Conservation (phyloP, 306 rosid species). For the Pyrus pyrifolia region DNA sequence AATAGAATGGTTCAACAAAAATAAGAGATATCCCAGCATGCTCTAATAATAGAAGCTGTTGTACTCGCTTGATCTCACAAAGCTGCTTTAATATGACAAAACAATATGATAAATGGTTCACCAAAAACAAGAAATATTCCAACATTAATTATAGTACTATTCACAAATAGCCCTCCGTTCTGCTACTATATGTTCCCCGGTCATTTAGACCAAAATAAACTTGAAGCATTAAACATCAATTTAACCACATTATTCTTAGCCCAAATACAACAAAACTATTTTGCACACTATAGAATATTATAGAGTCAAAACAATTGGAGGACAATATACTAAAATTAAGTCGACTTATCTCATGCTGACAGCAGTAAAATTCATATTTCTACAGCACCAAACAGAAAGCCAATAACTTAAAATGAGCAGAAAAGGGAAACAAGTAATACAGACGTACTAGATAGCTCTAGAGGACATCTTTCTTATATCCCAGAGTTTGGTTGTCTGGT, state of each 20-base stretch:
- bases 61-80: background rate
- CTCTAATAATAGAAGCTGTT: background rate
- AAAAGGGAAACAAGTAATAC: background rate
- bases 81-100: background rate
- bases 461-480: constrained; percentile 84
- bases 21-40: background rate
- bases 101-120: background rate
- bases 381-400: background rate
- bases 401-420: constrained; percentile 15
- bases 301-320: background rate
- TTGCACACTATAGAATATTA: background rate
- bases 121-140: background rate
- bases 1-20: background rate
- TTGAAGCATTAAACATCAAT: background rate
- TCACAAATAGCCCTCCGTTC: background rate
- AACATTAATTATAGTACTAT: background rate
- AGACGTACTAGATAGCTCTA: constrained; percentile 17
- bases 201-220: background rate
- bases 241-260: background rate
- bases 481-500: constrained; percentile 92
- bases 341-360: background rate
- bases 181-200: background rate
- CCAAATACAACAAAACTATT: background rate
- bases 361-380: background rate
- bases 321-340: background rate